Evolutionary conservation across 2,329 filamentous ascomycete genomes (phyloP), one percentile per base, ranked within the genome.

Genomic region (Sarocladiaceae sp.): DNA sequence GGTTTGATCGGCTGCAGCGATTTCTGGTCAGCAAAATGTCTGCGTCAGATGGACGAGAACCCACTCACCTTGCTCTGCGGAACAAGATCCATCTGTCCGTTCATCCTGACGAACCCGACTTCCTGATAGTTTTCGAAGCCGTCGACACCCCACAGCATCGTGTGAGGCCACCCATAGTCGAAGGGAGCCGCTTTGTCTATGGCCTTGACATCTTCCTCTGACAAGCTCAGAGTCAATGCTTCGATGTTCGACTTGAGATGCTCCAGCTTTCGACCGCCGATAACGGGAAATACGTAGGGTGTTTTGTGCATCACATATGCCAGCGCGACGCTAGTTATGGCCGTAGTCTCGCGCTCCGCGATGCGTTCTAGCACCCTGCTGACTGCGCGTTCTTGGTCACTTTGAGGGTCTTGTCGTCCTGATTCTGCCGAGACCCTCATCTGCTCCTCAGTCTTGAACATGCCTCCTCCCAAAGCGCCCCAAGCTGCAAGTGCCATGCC

Each of bases 241-340:
- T 82, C 75, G 51, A 88, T 83, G 54, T 88, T 88, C 46, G 70
- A 72, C 56, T 81, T 75, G 32, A 90, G 65, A 56, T 89, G 83
- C 41, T 82, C 77, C 9, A 85, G 60, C 53, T 80, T 88, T 10
- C 83, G 73, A 0, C 82, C 81, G 10, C 85, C 84, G 4, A 88
- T 69, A 32, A 89, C 79, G 1, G 85, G 85, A 56, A 86, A 87
- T 11, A 88, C 80, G 53, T 86, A 79, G 0, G 82, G 76, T 1
- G 80, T 68, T 64, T 88, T 88, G 51, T 79, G 73, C 71, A 85
- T 74, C 12, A 88, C 79, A 55, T 89, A 89, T 2, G 85, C 84
- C 19, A 89, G 63, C 7, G 85, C 84, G 46, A 75, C 59, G 48
- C 67, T 69, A 13, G 69, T 72, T 50, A 73, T 62, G 43, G 59